Evolutionary conservation across 1,284 basidiomycete species (phyloP).

Genomic region (Pseudozyma thailandica): DNA sequence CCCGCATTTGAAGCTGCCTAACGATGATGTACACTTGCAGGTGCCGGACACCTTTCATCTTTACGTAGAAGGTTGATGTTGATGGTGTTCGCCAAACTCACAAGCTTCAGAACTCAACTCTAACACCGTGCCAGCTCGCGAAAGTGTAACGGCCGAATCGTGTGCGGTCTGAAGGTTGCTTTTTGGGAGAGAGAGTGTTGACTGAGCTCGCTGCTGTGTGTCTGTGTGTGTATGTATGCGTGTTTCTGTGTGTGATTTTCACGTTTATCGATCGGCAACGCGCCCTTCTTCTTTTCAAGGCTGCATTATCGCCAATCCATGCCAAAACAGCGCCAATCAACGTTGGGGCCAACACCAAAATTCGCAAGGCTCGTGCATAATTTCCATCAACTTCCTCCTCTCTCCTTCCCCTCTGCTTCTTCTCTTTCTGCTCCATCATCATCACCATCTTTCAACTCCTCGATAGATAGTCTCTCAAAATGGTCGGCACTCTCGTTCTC

Average conservation of each 20-base stretch:
- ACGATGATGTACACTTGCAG: neutral
- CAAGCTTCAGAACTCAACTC: no score
- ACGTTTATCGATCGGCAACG: neutral
- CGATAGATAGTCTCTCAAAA: conserved; percentile 8
- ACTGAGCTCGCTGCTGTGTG: no score
- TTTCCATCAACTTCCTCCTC: neutral
- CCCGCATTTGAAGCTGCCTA: neutral
- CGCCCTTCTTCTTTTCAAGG: neutral
- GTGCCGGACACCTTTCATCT: no score
- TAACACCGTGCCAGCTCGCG: no score
- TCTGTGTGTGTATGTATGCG: no score
- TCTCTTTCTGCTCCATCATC: neutral
- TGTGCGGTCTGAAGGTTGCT: no score
- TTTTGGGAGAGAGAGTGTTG: no score
- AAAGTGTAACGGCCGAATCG: no score
- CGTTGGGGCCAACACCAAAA: conserved; percentile 2
- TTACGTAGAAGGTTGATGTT: no score
- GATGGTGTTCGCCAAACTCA: no score
- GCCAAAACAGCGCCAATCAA: neutral
- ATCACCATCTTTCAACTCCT: neutral
- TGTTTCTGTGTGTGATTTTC: no score
- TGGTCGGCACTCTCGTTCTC: conserved; percentile 65
- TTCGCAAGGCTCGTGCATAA: neutral
- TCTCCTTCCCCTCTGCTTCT: neutral
- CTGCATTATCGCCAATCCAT: neutral